Conservation (phyloP, 352 stramenopile genomes). For the Phytophthora pistaciae region DNA sequence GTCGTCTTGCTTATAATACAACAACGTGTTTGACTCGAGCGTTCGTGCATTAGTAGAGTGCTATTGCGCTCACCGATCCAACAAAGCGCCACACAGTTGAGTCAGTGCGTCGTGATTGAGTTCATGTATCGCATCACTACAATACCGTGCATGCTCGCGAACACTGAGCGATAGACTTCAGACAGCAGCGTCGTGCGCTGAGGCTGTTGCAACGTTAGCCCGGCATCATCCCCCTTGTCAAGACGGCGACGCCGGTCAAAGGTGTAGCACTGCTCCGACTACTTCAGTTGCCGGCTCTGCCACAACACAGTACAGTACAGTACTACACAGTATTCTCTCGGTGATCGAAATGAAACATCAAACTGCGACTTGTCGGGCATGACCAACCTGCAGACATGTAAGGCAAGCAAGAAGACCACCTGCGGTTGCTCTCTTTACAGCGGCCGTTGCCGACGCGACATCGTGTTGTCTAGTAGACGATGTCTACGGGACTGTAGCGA, state of each 20-base stretch:
- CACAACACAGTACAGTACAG: not conserved
- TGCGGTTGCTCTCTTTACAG: not conserved
- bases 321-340: slow-evolving; percentile 4
- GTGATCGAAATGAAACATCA: slow-evolving; percentile 12
- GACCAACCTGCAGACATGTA: not conserved
- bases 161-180: not conserved
- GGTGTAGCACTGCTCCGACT: slow-evolving; percentile 27
- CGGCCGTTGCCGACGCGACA: not conserved
- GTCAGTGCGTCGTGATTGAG: no score
- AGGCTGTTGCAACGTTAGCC: not conserved
- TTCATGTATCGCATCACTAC: no score
- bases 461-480: not conserved
- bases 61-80: no score
- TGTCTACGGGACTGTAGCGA: not conserved
- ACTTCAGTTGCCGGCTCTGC: slow-evolving; percentile 14
- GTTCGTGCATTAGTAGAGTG: no score
- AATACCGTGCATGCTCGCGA: no score
- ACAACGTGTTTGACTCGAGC: no score
- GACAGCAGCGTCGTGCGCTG: not conserved
- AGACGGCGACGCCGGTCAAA: slow-evolving; percentile 14
- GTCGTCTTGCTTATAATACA: no score
- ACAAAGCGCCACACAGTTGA: no score
- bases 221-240: not conserved
- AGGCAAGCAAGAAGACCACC: no score
- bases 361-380: not conserved